Base-by-base conservation (phyloP, 371 early-diverging fungal species). In the Mucor lusitanicus region DNA sequence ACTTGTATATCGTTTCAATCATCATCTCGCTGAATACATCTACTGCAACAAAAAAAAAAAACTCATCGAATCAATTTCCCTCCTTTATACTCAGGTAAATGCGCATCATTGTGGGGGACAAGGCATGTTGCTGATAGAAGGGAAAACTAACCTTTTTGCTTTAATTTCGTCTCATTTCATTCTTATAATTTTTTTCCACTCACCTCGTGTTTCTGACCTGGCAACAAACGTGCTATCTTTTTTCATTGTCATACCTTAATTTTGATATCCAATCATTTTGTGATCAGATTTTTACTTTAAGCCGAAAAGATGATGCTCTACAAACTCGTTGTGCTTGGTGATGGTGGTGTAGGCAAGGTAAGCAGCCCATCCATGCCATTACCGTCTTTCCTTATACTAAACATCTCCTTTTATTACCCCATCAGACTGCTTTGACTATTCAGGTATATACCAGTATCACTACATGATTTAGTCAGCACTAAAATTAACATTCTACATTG, bases 341-440 rank as follows among this genome's bases (percentile, higher is more conserved):
- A 84, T 68, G 84, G 84, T 79, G 84, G 83, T 77, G 84, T 84
- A 40, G 84, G 84, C 65, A 84, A 84, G 82, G 83, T 83, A 79
- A 64, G 21, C 6, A 30, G 13, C 21, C n/a, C 40, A 17, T 40
- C 40, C 3, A n/a, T 6, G 6, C 5, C 39, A 39, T 11, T 39
- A 5, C 0, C 17, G 11, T 1, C 13, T 40, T 53, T 27, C 1
- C 5, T 40, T 25, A 27, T 11, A 19, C n/a, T 50, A 62, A 19
- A 7, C 56, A 61, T 44, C 39, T 54, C 37, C 23, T 56, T 30
- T 50, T 44, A 50, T 60, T 1, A 23, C 61, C 15, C 48, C 55
- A 42, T 30, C 50, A 74, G 71, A 76, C 76, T 48, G 76, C 76
- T 37, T 70, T 76, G 56, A 76, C 76, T 23, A 76, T 76, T 62